Evolutionary conservation across 1,284 basidiomycete genomes (phyloP), one percentile per base, ranked within the genome.

Genomic region (Paramarasmius palmivorus): DNA sequence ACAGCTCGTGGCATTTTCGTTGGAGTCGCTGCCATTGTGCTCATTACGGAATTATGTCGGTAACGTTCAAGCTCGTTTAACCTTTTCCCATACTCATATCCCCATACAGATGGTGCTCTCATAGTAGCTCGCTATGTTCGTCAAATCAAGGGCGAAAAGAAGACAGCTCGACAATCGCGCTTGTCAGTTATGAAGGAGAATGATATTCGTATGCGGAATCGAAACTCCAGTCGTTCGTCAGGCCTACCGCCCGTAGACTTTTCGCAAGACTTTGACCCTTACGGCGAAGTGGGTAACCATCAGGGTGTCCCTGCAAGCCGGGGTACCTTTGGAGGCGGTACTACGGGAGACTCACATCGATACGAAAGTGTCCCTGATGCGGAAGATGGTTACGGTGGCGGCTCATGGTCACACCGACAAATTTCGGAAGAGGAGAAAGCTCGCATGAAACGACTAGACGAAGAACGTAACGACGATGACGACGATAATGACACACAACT

Each of bases 61-160:
- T 72, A 12, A 12, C 29, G 14, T 7, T 29, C 12, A 8, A 44
- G 17, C 22, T 34, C 41, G 48, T 46, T 47, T 39, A 23, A 39
- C 37, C n/a, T 34, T 25, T 10, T 5, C 42, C 41, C 14, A 20
- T 20, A 34, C 41, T n/a, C 26, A 49, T 10, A 22, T 55, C n/a
- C 52, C 39, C 25, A 47, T 57, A 46, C 55, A 88, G 85, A 86
- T 58, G 79, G 78, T 37, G 73, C 73, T 8, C 63, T 88, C 51
- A 74, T 86, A 42, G 78, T 79, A 8, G 78, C 82, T 15, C 79
- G 84, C 14, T 88, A 87, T 61, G 67, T 81, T 39, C 77, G 79
- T 59, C 80, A 79, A 58, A 66, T 88, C 17, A 72, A 76, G 49
- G 65, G 63, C 23, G 77, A 85, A 62, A 84, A 86, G 65, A 66